Evolutionary conservation across 768 basidiomycete species (phyloP).

Genomic region (Hericium rajendrae): DNA sequence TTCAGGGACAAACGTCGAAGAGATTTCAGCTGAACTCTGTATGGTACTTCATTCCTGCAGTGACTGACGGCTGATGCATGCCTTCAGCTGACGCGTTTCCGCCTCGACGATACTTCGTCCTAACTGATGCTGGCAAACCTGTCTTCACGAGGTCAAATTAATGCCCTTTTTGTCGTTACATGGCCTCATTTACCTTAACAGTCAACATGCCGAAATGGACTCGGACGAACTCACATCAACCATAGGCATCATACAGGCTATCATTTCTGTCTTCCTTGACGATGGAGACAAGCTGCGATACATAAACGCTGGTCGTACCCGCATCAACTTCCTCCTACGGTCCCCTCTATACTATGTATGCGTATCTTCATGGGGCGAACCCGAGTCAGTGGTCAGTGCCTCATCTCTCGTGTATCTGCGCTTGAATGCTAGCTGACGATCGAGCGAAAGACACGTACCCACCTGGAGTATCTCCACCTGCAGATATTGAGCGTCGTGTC

Average conservation of each 20-base stretch:
- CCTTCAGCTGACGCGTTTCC: conserved; percentile 22
- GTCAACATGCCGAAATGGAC: conserved; percentile 46
- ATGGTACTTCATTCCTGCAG: not conserved
- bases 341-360: conserved; percentile 89
- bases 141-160: conserved; percentile 75
- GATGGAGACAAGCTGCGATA: conserved; percentile 80
- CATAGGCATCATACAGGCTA: conserved; percentile 89
- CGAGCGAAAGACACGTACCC: conserved; percentile 79
- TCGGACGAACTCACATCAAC: conserved; percentile 63
- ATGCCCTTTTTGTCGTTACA: not conserved
- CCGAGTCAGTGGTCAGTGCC: conserved; percentile 81
- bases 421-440: conserved; percentile 22
- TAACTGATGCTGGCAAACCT: conserved; percentile 97
- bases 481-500: conserved; percentile 90
- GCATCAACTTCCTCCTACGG: conserved; percentile 81
- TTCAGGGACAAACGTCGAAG: conserved; percentile 9
- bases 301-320: conserved; percentile 72
- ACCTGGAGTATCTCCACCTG: conserved; percentile 91
- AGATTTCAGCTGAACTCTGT: conserved; percentile 10
- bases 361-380: conserved; percentile 89
- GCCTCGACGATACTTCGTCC: conserved; percentile 78
- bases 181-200: conserved; percentile 15
- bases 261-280: conserved; percentile 93
- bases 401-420: not conserved
- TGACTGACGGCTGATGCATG: not conserved